A percentile compares a stretch with the other conserved stretches of the same genome.
Conservation (phyloP, 805 yeast genomes). For the Saturnispora bothae region DNA sequence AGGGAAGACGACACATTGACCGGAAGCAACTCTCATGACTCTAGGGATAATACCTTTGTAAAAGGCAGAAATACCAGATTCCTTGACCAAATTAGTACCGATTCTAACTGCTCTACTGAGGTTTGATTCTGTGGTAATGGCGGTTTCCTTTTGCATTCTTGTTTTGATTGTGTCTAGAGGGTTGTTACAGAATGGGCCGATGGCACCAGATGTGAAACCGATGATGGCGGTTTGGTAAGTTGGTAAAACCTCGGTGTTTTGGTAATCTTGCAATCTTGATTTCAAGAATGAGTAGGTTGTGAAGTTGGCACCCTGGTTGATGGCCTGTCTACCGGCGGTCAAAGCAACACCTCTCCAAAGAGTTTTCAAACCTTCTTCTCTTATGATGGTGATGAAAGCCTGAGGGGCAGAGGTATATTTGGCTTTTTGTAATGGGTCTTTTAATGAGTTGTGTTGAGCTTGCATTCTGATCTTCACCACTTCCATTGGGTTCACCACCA, state of each 20-base stretch:
- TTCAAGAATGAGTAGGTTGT: conserved; percentile 86
- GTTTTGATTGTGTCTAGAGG: conserved; percentile 97
- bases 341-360: conserved; percentile 89
- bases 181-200: conserved; percentile 96
- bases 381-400: conserved; percentile 71
- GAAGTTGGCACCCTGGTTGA: conserved; percentile 97
- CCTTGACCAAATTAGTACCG: conserved; percentile 68
- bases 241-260: conserved; percentile 53
- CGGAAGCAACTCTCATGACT: conserved; percentile 98
- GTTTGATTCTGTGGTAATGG: conserved; percentile 52
- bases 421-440: conserved; percentile 66
- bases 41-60: conserved; percentile 98
- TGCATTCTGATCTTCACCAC: conserved; percentile 94
- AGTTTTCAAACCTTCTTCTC: conserved; percentile 85
- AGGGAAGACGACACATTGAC: conserved; percentile 97
- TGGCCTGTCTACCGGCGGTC: conserved; percentile 96
- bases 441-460: conserved; percentile 89
- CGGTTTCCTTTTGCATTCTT: conserved; percentile 85
- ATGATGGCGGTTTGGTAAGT: conserved; percentile 89
- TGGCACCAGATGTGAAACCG: conserved; percentile 90
- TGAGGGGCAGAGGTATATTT: conserved; percentile 91
- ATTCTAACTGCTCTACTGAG: conserved; percentile 71
- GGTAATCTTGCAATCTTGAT: conserved; percentile 54
- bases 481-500: conserved; percentile 95
- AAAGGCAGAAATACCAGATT: conserved; percentile 81